Evolutionary conservation across 2,329 filamentous ascomycete genomes (phyloP).

Genomic region (Fusarium marasasianum): DNA sequence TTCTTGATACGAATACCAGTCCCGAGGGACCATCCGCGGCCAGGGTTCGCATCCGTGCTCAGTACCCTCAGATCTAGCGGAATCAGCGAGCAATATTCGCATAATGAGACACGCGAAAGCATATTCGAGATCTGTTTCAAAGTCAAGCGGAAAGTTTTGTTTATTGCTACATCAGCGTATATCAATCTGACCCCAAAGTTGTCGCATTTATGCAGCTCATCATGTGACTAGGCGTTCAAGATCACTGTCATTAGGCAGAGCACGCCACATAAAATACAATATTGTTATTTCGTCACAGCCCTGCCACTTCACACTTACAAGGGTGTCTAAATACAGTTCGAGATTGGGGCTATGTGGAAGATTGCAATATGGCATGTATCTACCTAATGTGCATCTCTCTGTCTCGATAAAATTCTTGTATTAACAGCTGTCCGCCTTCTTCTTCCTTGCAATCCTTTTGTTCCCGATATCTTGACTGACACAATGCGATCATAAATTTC

Average conservation of each 20-base stretch:
- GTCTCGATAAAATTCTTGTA: neutral
- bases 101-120: fast-evolving
- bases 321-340: no score
- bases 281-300: fast-evolving
- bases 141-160: fast-evolving
- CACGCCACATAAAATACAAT: neutral
- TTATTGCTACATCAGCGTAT: fast-evolving
- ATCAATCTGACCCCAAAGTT: neutral
- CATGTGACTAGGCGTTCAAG: neutral
- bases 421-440: neutral
- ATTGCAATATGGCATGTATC: neutral
- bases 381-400: neutral
- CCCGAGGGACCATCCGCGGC: neutral
- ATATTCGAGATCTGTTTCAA: fast-evolving
- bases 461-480: neutral
- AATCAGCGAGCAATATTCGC: neutral
- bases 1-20: fast-evolving
- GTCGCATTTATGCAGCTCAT: neutral
- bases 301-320: neutral
- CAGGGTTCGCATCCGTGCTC: no score
- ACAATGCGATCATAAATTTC: neutral
- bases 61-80: neutral
- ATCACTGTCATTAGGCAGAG: neutral
- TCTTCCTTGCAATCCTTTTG: neutral
- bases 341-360: neutral